Evolutionary conservation across 108 stramenopile species (phyloP).

Genomic region (Fragilaria crotonensis): DNA sequence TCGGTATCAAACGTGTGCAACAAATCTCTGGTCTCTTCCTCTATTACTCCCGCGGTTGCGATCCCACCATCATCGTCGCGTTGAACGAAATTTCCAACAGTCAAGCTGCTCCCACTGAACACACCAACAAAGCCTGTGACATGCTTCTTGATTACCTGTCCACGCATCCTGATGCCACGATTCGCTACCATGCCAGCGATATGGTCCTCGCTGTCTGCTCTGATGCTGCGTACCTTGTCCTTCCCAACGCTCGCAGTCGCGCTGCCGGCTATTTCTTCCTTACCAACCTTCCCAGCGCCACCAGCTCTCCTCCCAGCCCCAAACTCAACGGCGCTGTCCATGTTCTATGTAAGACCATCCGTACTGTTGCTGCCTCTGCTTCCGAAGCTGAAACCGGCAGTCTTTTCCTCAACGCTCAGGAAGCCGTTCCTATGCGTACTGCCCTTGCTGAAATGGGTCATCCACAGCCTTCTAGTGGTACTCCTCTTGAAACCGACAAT

Average conservation of each 20-base stretch:
- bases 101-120: constrained; percentile 18
- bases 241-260: not conserved
- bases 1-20: constrained; percentile 20
- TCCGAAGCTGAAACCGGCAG: not conserved
- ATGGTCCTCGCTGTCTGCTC: constrained; percentile 27
- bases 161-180: constrained; percentile 31
- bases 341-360: constrained; percentile 17
- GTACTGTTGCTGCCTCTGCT: constrained; percentile 24
- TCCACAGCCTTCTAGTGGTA: constrained; percentile 24
- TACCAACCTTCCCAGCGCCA: not conserved
- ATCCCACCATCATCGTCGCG: constrained; percentile 23
- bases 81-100: constrained; percentile 14
- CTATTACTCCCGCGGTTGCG: constrained; percentile 35
- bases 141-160: constrained; percentile 42
- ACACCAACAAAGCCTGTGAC: constrained; percentile 9
- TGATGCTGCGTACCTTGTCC: constrained; percentile 33
- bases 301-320: not conserved
- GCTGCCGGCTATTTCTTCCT: constrained; percentile 6
- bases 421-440: constrained; percentile 2
- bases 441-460: constrained; percentile 30
- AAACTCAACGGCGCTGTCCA: constrained; percentile 7
- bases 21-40: constrained; percentile 31
- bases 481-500: constrained; percentile 39
- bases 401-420: not conserved
- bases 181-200: constrained; percentile 26